Evolutionary conservation across 2,329 filamentous ascomycete genomes (phyloP), one percentile per base, ranked within the genome.

Genomic region (Aspergillus sp.): DNA sequence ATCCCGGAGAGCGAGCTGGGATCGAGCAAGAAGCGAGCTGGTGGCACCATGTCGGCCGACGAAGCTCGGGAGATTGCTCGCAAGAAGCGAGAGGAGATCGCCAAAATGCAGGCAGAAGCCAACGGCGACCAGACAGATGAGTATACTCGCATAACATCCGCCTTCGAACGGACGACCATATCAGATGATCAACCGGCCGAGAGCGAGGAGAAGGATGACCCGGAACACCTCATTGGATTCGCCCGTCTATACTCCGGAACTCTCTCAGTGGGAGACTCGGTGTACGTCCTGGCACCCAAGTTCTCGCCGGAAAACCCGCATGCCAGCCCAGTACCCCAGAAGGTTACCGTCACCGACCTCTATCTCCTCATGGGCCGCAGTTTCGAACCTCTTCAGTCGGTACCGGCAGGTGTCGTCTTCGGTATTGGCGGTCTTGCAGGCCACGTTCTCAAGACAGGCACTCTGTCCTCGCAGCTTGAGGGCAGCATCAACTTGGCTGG

Each of bases 291-390:
- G 5, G 89, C 92, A 0, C 95, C 95, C 0, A 99, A 98, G 68
- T 99, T 95, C 81, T 91, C 91, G 1, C 93, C 95, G 0, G 89
- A 89, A 2, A 83, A 89, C 53, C 90, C 91, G 1, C 84, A 91
- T 64, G 85, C 86, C 15, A 80, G 82, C 15, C 91, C 92, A 0
- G 85, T 88, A 64, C 92, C 93, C 0, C 85, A 90, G 66, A 92
- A 93, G 72, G 88, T 96, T 39, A 94, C 87, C 0, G 88, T 99
- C 54, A 93, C 89, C 15, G 91, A 91, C 2, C 82, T 99, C 2
- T 99, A 99, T 76, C 88, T 99, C 74, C 87, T 99, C 57, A 99
- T 99, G 95, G 95, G 95, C 30, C 86, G 94, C 60, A 90, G 90
- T 60, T 81, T 99, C 4, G 94, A 98, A 72, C 85, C 89, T 1